A percentile compares a stretch with the other conserved stretches of the same genome.
phyloP scores from a whole-genome alignment of 1,284 basidiomycete genomes.

The Leucoagaricus sp. region DNA sequence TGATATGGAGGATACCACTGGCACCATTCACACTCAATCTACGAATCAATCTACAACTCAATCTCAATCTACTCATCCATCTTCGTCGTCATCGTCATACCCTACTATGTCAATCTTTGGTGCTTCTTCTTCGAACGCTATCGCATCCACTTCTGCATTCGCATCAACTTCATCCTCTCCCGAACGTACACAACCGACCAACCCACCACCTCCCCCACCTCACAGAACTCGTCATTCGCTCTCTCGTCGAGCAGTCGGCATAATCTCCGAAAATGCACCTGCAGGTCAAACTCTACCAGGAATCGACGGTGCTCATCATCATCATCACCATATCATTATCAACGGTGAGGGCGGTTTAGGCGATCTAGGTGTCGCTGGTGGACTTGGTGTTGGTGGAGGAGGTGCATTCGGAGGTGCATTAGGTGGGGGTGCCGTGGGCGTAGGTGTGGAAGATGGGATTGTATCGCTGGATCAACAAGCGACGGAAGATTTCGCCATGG shows the following conservation, averaged over 20 bases:
- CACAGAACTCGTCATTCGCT: constrained; percentile 22
- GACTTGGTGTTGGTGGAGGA: no score
- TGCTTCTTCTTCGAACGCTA: neutral
- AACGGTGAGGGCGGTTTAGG: constrained; percentile 44
- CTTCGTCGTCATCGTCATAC: no score
- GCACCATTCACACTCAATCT: no score
- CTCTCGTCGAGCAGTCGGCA: constrained; percentile 55
- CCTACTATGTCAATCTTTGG: no score
- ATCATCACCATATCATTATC: constrained; percentile 61
- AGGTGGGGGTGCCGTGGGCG: constrained; percentile 38
- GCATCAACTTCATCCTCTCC: constrained; percentile 26
- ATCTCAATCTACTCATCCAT: no score
- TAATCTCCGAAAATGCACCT: constrained; percentile 49
- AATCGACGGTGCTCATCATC: constrained; percentile 41
- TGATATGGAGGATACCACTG: constrained; percentile 39
- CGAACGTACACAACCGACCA: constrained; percentile 33
- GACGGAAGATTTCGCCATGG: constrained; percentile 84
- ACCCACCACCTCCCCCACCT: constrained; percentile 28
- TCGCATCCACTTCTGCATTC: constrained; percentile 19
- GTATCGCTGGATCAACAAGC: constrained; percentile 56
- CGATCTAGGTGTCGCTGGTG: constrained; percentile 46
- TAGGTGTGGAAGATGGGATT: constrained; percentile 71
- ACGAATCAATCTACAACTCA: constrained; percentile 10
- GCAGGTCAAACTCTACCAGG: constrained; percentile 4
- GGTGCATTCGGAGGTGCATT: constrained; percentile 22